These are phyloP conservation scores for Phellinidium pouzarii DNA, from an alignment of 1,284 basidiomycete species.

Conservation along the genomic window DNA sequence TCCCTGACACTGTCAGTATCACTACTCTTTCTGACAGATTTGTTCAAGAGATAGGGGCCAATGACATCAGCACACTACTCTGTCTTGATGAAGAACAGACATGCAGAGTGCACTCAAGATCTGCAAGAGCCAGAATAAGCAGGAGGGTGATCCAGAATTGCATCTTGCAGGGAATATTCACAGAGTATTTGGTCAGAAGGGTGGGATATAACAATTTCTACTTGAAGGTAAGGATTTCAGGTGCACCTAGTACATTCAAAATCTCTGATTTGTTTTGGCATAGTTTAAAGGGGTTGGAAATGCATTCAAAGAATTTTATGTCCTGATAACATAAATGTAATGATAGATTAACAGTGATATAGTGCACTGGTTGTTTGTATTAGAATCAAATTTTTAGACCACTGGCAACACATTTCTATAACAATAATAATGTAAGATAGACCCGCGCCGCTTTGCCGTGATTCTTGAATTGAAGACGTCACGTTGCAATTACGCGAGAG, in stretches of 20 bases:
- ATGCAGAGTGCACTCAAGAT: background rate
- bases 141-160: background rate
- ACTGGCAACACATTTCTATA: too few relatives aligned
- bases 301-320: too few relatives aligned
- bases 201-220: background rate
- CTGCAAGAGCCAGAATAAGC: background rate
- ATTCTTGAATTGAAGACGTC: background rate
- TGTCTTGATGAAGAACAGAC: background rate
- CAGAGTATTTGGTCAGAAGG: background rate
- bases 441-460: background rate
- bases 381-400: too few relatives aligned
- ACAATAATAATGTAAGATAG: too few relatives aligned
- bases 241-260: too few relatives aligned
- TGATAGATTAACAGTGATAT: too few relatives aligned
- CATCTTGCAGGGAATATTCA: background rate
- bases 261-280: too few relatives aligned
- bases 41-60: background rate
- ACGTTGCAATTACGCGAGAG: constrained; percentile 5
- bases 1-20: background rate
- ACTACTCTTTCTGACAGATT: background rate
- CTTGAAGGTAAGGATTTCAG: constrained; percentile 5
- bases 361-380: too few relatives aligned
- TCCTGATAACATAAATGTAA: too few relatives aligned
- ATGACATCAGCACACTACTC: background rate
- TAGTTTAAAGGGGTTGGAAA: too few relatives aligned